Evolutionary conservation across 2,329 filamentous ascomycete species (phyloP), one percentile per base, ranked within the genome.

Genomic region (Stagonosporopsis vannaccii): DNA sequence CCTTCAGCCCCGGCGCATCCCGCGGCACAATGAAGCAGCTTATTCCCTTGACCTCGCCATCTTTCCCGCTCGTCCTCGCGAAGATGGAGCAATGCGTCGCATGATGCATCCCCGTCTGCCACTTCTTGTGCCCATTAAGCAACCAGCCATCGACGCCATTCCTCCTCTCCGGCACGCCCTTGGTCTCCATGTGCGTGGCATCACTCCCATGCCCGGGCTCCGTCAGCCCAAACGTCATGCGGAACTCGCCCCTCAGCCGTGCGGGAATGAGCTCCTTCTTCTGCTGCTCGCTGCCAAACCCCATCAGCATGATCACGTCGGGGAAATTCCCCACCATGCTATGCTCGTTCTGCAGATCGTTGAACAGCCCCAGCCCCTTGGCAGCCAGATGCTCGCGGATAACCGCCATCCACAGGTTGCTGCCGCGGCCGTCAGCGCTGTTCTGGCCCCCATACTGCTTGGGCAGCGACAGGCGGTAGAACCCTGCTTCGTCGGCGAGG

Each of bases 311-410:
- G 32, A 87, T 73, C 15, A 87, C 73, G 62, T 87, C 84, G 0
- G 85, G 85, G 64, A 87, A 87, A 65, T 88, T 88, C 8, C 85
- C 85, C 1, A 87, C 81, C 33, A 88, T 80, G 45, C 79, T 82
- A 69, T 87, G 85, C 72, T 88, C 85, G 59, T 83, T 88, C 70
- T 88, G 85, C 49, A 88, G 74, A 65, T 88, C 86, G 61, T 88
- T 88, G 66, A 85, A 85, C 5, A 88, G 75, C 1, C 85, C 82
- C 17, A 88, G 64, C 0, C 85, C 85, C 59, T 87, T 84, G 4
- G 81, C 79, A 2, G 85, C 81, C 17, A 88, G 76, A 65, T 88
- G 84, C 65, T 85, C 84, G 15, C 85, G 73, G 37, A 87, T 84
- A 2, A 84, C 84, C 6, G 84, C 82, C 85, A 88, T 88, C 82